Evolutionary conservation across 148 eudicot species (phyloP), one percentile per base, ranked within the genome.

Genomic region (Diospyros lotus): DNA sequence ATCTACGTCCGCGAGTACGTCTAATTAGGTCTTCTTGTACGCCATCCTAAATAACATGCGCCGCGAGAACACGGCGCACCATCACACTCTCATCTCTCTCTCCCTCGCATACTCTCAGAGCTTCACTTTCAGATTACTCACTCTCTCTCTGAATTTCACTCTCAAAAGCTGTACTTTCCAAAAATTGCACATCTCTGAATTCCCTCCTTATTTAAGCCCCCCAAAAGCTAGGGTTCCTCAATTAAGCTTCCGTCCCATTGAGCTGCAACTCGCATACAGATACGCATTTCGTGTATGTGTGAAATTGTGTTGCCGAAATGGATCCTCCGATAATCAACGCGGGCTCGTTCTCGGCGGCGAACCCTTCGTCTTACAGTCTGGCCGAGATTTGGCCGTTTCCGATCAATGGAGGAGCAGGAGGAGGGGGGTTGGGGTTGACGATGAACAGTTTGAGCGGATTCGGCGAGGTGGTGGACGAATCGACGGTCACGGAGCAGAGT

Each of bases 261-360:
- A 64, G 69, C 52, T 68, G 5, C 66, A 73, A 40, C 63, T 60
- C 8, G 2, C 39, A 46, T 28, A 73, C 6, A 12, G 4, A 12
- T 13, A 28, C 11, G 50, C 15, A 45, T 15, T 11, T 38, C n/a
- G 0, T 10, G 40, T 9, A 17, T 44, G 51, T 28, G 28, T 28
- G 28, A 28, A 58, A 41, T 40, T 55, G 65, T 79, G 60, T 77
- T 67, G 65, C 75, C 14, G 43, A 65, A 64, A 93, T 93, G 98
- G 98, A 91, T 83, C 94, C 94, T 77, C 92, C 98, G 58, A 77
- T 91, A 79, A 84, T 91, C 12, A 91, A 70, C 64, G 94, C 88
- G 73, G 82, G 84, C 13, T 89, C 96, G 44, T 91, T 91, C 73
- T 77, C 96, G n/a, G 83, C 90, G 1, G 82, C 85, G 15, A 91